A percentile compares a stretch with the other conserved stretches of the same genome.
Evolutionary conservation across 257 asterid genomes (phyloP).

Genomic region (Solanum clarkiae): DNA sequence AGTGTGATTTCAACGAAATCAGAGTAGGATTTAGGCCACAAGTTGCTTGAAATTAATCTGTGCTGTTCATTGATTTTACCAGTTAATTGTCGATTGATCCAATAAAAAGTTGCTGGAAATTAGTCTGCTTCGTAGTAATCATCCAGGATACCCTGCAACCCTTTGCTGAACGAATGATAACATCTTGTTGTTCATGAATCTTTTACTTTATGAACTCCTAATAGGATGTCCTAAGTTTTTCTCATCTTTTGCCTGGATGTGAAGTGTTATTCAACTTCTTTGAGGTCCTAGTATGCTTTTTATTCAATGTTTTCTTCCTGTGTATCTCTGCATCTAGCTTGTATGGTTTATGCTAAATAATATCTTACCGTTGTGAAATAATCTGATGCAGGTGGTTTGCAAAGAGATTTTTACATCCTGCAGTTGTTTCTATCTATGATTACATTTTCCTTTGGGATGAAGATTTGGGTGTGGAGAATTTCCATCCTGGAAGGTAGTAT

Average conservation of each 20-base stretch:
- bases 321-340: background rate
- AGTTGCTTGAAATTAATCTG: background rate
- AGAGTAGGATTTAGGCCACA: background rate
- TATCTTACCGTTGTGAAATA: background rate
- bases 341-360: background rate
- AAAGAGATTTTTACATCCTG: conserved; percentile 87
- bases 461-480: conserved; percentile 83
- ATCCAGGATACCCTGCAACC: background rate
- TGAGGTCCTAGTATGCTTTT: background rate
- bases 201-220: background rate
- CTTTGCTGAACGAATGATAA: background rate
- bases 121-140: background rate
- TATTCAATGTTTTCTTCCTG: background rate
- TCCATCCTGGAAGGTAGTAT: conserved; percentile 77
- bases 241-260: background rate
- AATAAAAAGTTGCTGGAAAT: background rate
- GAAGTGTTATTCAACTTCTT: background rate
- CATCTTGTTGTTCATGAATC: background rate
- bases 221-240: background rate
- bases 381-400: conserved; percentile 86
- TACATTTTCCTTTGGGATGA: conserved; percentile 98
- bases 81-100: background rate
- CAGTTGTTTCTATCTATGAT: conserved; percentile 69
- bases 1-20: background rate
- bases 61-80: background rate